These are phyloP conservation scores for Rhodotorula babjevae DNA, from an alignment of 768 basidiomycete species.

Conservation along the genomic window DNA sequence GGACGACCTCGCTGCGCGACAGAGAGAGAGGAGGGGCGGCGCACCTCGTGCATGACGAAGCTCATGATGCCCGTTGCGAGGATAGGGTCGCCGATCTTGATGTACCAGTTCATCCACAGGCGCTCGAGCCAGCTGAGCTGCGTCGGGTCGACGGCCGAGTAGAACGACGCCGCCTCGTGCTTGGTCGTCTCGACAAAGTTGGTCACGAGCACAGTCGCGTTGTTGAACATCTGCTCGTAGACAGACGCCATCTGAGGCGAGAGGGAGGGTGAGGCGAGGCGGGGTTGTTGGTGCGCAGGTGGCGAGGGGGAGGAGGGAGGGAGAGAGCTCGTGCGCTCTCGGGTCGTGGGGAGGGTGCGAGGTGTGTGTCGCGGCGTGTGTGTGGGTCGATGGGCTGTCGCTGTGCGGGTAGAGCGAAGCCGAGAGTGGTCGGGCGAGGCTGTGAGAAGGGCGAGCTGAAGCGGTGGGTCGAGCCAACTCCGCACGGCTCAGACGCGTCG, in stretches of 20 bases:
- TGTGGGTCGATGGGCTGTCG: too few relatives aligned
- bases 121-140: constrained; percentile 43
- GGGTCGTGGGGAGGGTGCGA: neutral
- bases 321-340: neutral
- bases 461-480: too few relatives aligned
- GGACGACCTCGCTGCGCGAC: neutral
- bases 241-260: constrained; percentile 24
- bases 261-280: neutral
- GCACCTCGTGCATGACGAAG: constrained; percentile 78
- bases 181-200: constrained; percentile 26
- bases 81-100: constrained; percentile 77
- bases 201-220: constrained; percentile 24
- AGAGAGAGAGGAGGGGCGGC: neutral
- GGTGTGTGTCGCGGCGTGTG: too few relatives aligned
- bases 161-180: constrained; percentile 36
- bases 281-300: neutral
- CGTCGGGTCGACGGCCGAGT: constrained; percentile 44
- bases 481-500: too few relatives aligned
- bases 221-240: constrained; percentile 18
- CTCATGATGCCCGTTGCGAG: constrained; percentile 89
- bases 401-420: too few relatives aligned
- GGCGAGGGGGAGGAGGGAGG: neutral
- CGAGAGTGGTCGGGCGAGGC: too few relatives aligned
- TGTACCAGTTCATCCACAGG: constrained; percentile 71
- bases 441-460: too few relatives aligned